These are phyloP conservation scores for Myrica gale DNA, from an alignment of 306 rosid species.

Conservation along the genomic window DNA sequence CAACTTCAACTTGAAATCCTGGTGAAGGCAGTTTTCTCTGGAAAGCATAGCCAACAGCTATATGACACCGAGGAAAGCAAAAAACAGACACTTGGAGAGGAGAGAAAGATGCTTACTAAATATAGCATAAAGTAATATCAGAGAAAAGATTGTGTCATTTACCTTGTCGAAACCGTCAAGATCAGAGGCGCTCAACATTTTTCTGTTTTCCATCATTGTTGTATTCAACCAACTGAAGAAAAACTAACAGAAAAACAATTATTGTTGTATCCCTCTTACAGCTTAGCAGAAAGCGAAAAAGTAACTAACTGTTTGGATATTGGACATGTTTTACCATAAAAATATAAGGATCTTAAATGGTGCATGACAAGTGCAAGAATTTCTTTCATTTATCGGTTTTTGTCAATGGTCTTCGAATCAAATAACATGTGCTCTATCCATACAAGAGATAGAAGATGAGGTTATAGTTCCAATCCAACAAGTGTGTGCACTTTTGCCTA, in stretches of 20 bases:
- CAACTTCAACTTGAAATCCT: conserved; percentile 79
- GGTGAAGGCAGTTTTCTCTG: conserved; percentile 90
- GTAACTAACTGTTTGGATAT: background rate
- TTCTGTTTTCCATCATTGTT: conserved; percentile 68
- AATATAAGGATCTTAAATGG: background rate
- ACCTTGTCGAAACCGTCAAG: conserved; percentile 96
- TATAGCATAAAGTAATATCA: conserved; percentile 3
- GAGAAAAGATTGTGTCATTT: conserved; percentile 17
- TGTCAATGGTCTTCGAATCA: background rate
- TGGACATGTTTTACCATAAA: background rate
- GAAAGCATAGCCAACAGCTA: conserved; percentile 23
- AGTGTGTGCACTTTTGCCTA: background rate
- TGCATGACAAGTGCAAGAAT: background rate
- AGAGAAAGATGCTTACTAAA: background rate
- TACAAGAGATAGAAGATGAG: background rate
- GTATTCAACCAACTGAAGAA: conserved; percentile 85
- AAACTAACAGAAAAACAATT: conserved; percentile 16
- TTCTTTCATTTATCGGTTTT: background rate
- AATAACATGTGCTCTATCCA: background rate
- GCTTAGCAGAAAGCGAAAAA: background rate
- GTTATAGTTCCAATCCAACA: background rate
- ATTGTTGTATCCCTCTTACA: conserved; percentile 1
- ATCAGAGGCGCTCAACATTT: conserved; percentile 47
- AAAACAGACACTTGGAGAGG: conserved; percentile 5
- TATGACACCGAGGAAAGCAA: conserved; percentile 7